Conservation (phyloP, 371 early-diverging fungal genomes). For the Mucor irregularis region DNA sequence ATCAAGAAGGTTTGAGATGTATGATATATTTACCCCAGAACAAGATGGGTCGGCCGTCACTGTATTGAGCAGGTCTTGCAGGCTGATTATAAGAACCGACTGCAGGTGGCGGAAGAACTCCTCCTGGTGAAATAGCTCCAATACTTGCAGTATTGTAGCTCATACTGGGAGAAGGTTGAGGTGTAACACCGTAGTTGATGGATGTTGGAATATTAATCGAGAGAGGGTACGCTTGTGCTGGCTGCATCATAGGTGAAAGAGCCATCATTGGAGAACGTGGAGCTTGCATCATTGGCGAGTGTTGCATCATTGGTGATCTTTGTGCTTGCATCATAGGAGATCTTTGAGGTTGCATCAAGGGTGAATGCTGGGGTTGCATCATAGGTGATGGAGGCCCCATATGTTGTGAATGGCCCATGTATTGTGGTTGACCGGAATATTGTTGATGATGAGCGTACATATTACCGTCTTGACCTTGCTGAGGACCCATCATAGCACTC, state of each 20-base stretch:
- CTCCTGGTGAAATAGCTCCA: constrained; percentile 12
- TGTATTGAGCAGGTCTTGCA: constrained; percentile 18
- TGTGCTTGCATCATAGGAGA: constrained; percentile 23
- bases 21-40: constrained; percentile 49
- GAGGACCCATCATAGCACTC: no score
- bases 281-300: constrained; percentile 24
- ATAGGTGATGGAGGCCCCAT: constrained; percentile 17
- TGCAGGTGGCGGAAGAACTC: constrained; percentile 8
- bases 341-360: constrained; percentile 22
- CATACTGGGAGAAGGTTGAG: constrained; percentile 21
- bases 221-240: constrained; percentile 4
- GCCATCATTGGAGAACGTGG: constrained; percentile 12
- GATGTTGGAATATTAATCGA: constrained; percentile 18
- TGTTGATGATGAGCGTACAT: not conserved
- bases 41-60: constrained; percentile 37
- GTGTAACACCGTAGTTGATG: constrained; percentile 11
- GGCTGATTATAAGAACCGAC: not conserved
- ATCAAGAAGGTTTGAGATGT: not conserved
- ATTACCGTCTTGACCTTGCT: no score
- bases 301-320: constrained; percentile 16
- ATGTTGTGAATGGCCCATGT: not conserved
- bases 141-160: constrained; percentile 2
- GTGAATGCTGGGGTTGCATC: constrained; percentile 22
- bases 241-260: constrained; percentile 2
- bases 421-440: not conserved